phyloP scores from a whole-genome alignment of 768 basidiomycete genomes.

The Boletus patriciae region DNA sequence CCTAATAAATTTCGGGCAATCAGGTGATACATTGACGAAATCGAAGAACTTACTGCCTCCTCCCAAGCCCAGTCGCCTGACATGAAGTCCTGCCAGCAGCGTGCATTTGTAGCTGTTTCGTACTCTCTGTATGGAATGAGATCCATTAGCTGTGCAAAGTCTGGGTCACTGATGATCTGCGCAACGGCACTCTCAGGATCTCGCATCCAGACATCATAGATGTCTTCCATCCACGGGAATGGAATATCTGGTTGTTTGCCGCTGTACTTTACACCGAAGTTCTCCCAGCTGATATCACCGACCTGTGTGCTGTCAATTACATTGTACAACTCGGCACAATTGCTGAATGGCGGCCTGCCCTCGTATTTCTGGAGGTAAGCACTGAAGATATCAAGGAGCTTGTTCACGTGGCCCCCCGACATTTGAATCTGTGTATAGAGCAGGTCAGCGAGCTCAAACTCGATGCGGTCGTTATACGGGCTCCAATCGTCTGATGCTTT shows the following conservation, averaged over 20 bases:
- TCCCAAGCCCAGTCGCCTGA: constrained; percentile 4
- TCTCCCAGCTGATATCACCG: neutral
- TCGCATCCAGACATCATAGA: neutral
- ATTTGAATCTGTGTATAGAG: neutral
- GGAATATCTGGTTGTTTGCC: neutral
- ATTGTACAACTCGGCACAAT: neutral
- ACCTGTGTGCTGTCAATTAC: neutral
- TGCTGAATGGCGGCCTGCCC: neutral
- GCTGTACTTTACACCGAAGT: neutral
- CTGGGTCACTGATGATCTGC: neutral
- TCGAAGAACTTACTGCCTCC: neutral
- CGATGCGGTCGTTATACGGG: neutral
- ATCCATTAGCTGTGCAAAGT: neutral
- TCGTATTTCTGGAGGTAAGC: neutral
- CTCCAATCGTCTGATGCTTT: neutral
- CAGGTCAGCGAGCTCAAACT: neutral
- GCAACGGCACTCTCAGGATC: neutral
- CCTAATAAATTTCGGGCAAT: neutral
- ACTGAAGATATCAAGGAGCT: neutral
- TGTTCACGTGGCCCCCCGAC: neutral
- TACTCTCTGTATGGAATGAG: neutral
- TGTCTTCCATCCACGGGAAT: neutral
- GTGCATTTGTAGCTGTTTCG: neutral
- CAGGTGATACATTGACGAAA: neutral
- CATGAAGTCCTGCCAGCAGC: neutral